Evolutionary conservation across 768 basidiomycete genomes (phyloP), one percentile per base, ranked within the genome.

Genomic region (Cystofilobasidium ferigula): DNA sequence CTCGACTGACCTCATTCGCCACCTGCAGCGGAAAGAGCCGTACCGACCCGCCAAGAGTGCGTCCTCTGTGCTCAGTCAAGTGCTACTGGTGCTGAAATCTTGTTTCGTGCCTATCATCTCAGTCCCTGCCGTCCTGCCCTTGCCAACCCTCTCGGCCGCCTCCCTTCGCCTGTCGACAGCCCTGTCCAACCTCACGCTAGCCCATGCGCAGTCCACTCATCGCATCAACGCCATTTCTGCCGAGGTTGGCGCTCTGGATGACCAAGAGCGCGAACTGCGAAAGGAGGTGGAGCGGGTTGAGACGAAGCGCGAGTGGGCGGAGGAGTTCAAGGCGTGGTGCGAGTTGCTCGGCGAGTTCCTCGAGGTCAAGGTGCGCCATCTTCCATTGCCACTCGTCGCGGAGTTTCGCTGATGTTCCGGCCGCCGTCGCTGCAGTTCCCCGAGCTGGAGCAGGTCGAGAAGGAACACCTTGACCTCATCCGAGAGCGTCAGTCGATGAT

Each of bases 331-430:
- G 61, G 86, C 88, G 42, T 89, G 87, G 86, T 76, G 89, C 0
- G 89, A 91, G 74, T 82, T 82, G 67, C 82, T 91, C 9, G 89
- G 87, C 5, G 81, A 82, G n/a, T 91, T 92, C 74, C 78, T 92
- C 24, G 89, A 92, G 71, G 87, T 88, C 77, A 92, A 92, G 84
- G 89, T 87, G 24, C 4, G 76, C 67, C 56, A 18, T 59, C 43
- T 38, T 28, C n/a, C 24, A 38, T 43, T 36, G 24, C 26, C 12
- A 40, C n/a, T n/a, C n/a, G n/a, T n/a, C n/a, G n/a, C n/a, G n/a
- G n/a, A n/a, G n/a, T n/a, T n/a, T n/a, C n/a, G n/a, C n/a, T n/a
- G n/a, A n/a, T n/a, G n/a, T n/a, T n/a, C n/a, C n/a, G n/a, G n/a
- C n/a, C 28, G 13, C 24, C 38, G 35, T 30, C 20, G n/a, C 1